These are phyloP conservation scores for Ganoderma sinense DNA, from an alignment of 1,284 basidiomycete species.

Conservation along the genomic window DNA sequence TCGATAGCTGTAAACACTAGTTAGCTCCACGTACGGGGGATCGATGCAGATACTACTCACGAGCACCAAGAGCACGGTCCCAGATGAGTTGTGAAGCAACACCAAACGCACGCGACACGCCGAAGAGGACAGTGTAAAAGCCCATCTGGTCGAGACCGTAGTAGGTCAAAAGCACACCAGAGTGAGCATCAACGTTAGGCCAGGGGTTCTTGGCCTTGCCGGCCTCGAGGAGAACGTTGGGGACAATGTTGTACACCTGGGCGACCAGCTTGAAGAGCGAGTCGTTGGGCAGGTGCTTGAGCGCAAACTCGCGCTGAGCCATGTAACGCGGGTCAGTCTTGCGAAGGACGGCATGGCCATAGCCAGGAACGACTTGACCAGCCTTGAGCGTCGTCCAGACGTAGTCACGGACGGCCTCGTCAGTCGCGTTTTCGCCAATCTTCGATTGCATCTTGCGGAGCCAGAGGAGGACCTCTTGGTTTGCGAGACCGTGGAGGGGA, in stretches of 20 bases:
- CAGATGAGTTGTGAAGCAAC: slow-evolving; percentile 91
- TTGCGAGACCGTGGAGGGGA: slow-evolving; percentile 95
- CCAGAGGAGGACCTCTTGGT: slow-evolving; percentile 95
- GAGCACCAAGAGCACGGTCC: slow-evolving; percentile 95
- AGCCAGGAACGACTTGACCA: slow-evolving; percentile 94
- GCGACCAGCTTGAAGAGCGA: slow-evolving; percentile 93
- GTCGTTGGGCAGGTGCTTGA: slow-evolving; percentile 89
- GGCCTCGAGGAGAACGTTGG: slow-evolving; percentile 91
- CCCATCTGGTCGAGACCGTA: slow-evolving; percentile 91
- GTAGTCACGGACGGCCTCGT: slow-evolving; percentile 91
- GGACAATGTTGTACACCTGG: slow-evolving; percentile 94
- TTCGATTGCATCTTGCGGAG: slow-evolving; percentile 88
- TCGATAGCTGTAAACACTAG: slow-evolving; percentile 67
- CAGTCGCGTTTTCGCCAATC: slow-evolving; percentile 83
- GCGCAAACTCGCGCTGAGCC: slow-evolving; percentile 93
- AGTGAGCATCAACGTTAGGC: slow-evolving; percentile 98
- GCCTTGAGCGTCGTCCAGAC: slow-evolving; percentile 92
- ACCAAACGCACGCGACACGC: slow-evolving; percentile 94
- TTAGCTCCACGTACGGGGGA: slow-evolving; percentile 8
- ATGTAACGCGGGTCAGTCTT: slow-evolving; percentile 98
- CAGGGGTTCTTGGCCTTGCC: slow-evolving; percentile 95
- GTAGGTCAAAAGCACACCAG: slow-evolving; percentile 92
- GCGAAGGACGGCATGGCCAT: slow-evolving; percentile 96
- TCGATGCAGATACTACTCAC: slow-evolving; percentile 51
- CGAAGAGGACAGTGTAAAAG: slow-evolving; percentile 97